These are phyloP conservation scores for Ogataea kodamae DNA, from an alignment of 805 yeast species.

Conservation along the genomic window DNA sequence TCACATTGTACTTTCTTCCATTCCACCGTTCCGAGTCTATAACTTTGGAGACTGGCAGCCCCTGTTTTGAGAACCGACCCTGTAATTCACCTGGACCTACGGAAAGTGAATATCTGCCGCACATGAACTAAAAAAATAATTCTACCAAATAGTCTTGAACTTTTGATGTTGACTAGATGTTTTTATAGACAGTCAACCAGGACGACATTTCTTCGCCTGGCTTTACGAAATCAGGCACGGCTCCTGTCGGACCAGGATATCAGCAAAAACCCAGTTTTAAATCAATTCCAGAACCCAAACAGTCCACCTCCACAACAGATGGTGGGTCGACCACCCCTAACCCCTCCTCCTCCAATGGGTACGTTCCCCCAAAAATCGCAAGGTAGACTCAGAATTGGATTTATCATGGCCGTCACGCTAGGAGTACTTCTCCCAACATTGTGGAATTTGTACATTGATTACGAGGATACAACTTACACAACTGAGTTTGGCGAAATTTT, in stretches of 20 bases:
- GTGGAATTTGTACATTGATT: constrained; percentile 9
- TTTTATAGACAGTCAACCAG: not conserved
- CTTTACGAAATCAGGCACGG: not conserved
- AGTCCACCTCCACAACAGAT: constrained; percentile 14
- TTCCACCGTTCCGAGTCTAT: constrained; percentile 22
- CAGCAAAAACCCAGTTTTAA: constrained; percentile 23
- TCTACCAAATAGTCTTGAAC: not conserved
- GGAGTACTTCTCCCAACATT: too few species aligned
- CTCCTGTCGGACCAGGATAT: constrained; percentile 9
- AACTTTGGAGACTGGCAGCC: constrained; percentile 28
- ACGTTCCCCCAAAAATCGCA: too few species aligned
- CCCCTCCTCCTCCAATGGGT: too few species aligned
- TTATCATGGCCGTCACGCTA: constrained; percentile 1
- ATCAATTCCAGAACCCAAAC: constrained; percentile 26
- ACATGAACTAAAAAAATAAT: constrained; percentile 24
- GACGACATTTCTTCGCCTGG: too few species aligned
- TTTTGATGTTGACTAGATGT: not conserved
- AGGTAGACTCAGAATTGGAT: too few species aligned
- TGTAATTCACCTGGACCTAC: constrained; percentile 41
- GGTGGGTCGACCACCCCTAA: too few species aligned
- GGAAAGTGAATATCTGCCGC: constrained; percentile 35
- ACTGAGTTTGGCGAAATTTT: constrained; percentile 9
- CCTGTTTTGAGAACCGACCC: constrained; percentile 34
- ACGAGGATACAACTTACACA: constrained; percentile 13
- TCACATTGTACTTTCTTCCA: constrained; percentile 50